These are phyloP conservation scores for Microcyclospora tardicrescens DNA, from an alignment of 2,329 filamentous ascomycete genomes.

Conservation along the genomic window DNA sequence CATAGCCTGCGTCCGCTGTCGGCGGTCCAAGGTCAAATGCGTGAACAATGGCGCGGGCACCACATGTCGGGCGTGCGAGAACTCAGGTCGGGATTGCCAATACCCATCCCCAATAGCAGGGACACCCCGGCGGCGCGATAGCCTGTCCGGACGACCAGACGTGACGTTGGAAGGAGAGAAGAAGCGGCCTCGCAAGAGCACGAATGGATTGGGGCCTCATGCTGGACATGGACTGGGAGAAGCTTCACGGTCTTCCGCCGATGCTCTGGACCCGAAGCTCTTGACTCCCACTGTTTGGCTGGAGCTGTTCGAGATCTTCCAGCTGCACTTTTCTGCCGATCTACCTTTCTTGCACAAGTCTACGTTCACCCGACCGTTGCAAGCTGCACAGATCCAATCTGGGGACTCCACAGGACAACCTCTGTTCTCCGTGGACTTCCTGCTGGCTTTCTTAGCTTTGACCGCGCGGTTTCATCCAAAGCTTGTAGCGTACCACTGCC, in stretches of 20 bases:
- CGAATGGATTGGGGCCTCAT: conserved; percentile 22
- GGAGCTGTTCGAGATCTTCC: conserved; percentile 56
- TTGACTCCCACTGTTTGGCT: conserved; percentile 55
- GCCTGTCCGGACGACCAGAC: conserved; percentile 9
- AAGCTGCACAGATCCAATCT: conserved; percentile 1
- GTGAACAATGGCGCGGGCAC: conserved; percentile 62
- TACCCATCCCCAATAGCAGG: conserved; percentile 46
- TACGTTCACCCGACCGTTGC: conserved; percentile 42
- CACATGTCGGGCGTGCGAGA: conserved; percentile 62
- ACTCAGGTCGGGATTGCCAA: conserved; percentile 56
- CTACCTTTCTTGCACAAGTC: conserved; percentile 58
- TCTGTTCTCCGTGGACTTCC: conserved; percentile 42
- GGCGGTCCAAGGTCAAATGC: conserved; percentile 77
- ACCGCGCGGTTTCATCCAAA: conserved; percentile 55
- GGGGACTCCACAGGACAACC: conserved; percentile 25
- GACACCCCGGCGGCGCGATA: conserved; percentile 20
- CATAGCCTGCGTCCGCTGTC: conserved; percentile 64
- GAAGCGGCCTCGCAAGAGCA: conserved; percentile 26
- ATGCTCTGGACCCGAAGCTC: conserved; percentile 48
- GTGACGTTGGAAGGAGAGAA: conserved; percentile 14
- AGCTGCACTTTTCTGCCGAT: conserved; percentile 58
- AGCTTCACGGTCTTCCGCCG: conserved; percentile 35
- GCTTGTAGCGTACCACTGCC: conserved; percentile 43
- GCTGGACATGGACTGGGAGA: conserved; percentile 27
- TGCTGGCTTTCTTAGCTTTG: conserved; percentile 55